phyloP scores from a whole-genome alignment of 148 eudicot genomes.

The Rhododendron ovatum region DNA sequence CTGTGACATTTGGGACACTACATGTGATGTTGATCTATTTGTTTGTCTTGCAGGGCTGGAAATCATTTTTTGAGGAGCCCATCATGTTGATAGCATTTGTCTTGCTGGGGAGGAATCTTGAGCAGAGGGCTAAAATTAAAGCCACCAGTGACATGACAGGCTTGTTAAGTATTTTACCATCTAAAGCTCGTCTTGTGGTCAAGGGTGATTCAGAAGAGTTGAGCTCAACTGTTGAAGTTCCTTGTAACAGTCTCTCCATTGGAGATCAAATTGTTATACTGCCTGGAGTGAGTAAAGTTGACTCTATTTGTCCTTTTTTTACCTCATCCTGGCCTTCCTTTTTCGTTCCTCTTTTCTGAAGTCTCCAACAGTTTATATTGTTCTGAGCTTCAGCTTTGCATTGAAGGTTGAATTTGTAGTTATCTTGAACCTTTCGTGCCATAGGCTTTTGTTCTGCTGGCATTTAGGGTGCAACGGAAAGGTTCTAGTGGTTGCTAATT shows the following conservation, averaged over 20 bases:
- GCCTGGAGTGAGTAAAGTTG: slow-evolving; percentile 76
- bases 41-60: slow-evolving; percentile 74
- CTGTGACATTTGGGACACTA: neutral
- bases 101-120: slow-evolving; percentile 92
- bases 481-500: neutral
- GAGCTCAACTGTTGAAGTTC: slow-evolving; percentile 79
- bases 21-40: slow-evolving; percentile 8
- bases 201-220: slow-evolving; percentile 43
- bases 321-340: neutral
- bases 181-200: slow-evolving; percentile 91
- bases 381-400: neutral
- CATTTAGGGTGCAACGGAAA: neutral
- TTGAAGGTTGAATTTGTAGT: slow-evolving; percentile 5
- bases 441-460: neutral
- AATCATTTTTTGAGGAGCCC: slow-evolving; percentile 86
- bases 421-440: neutral
- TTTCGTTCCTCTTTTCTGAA: neutral
- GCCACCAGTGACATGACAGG: slow-evolving; percentile 97
- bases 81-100: slow-evolving; percentile 98
- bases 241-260: slow-evolving; percentile 72
- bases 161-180: slow-evolving; percentile 77
- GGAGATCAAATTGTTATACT: slow-evolving; percentile 90
- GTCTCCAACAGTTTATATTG: neutral
- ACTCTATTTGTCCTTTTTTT: neutral
- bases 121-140: slow-evolving; percentile 94